Percentiles rank a stretch among this genome's conserved stretches.
Conservation (phyloP, 371 early-diverging fungal species). For the Smittium culicis region DNA sequence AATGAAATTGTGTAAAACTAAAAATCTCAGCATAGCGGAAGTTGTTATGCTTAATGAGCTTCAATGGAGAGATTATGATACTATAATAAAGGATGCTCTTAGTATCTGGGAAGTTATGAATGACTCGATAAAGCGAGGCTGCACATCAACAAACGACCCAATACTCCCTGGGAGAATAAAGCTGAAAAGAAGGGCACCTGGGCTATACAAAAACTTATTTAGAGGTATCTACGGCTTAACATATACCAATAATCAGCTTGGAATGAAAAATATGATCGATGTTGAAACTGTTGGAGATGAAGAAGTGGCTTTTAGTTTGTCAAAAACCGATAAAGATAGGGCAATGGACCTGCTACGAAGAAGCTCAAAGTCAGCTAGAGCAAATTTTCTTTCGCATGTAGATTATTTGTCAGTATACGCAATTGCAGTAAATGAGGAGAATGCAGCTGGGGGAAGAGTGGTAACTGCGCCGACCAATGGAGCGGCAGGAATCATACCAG, state of each 20-base stretch:
- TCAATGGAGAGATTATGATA: constrained; percentile 68
- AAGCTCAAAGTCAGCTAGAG: constrained; percentile 6
- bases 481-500: constrained; percentile 86
- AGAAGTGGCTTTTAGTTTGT: not conserved
- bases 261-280: constrained; percentile 8
- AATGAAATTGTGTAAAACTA: constrained; percentile 60
- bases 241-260: constrained; percentile 14
- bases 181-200: constrained; percentile 77
- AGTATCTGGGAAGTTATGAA: constrained; percentile 92
- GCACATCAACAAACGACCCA: constrained; percentile 34
- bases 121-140: constrained; percentile 68
- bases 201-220: constrained; percentile 68
- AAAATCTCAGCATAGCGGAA: constrained; percentile 85
- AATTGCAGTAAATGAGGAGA: constrained; percentile 94
- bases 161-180: constrained; percentile 73
- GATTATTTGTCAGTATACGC: constrained; percentile 90
- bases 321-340: not conserved
- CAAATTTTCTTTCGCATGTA: constrained; percentile 53
- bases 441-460: constrained; percentile 87
- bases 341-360: not conserved
- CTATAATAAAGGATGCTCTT: constrained; percentile 53
- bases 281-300: not conserved
- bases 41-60: constrained; percentile 89
- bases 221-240: constrained; percentile 49
- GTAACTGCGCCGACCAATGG: constrained; percentile 91